Percentiles rank a stretch among this genome's conserved stretches.
These are phyloP conservation scores for Aspergillus conjunctus DNA, from an alignment of 495 filamentous ascomycete genomes.

Conservation along the genomic window DNA sequence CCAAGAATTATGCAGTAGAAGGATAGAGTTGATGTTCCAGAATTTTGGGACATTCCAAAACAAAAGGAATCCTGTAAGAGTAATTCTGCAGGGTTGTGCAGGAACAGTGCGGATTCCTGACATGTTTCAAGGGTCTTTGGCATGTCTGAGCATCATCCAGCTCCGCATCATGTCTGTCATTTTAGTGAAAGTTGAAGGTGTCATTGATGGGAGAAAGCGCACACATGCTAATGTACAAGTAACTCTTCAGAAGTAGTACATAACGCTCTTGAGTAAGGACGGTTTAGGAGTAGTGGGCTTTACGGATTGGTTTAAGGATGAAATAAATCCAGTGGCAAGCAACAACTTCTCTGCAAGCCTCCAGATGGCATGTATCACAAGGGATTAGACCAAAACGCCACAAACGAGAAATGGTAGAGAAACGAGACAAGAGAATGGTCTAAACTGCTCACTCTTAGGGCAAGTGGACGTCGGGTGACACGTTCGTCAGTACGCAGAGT, in stretches of 20 bases:
- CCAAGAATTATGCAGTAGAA: background rate
- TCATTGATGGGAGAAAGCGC: no score
- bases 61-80: background rate
- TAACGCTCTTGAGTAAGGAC: no score
- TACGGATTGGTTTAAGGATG: no score
- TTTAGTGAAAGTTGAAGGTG: background rate
- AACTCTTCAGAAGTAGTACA: no score
- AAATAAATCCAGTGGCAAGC: no score
- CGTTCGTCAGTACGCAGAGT: constrained; percentile 22
- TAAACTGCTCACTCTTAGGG: background rate
- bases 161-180: background rate
- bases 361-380: background rate
- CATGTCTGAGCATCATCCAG: constrained; percentile 1
- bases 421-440: background rate
- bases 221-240: no score
- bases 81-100: background rate
- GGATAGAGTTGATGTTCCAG: background rate
- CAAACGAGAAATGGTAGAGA: background rate
- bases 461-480: background rate
- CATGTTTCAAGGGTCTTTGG: background rate
- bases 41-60: background rate
- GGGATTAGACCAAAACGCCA: no score
- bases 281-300: no score
- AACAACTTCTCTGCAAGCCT: background rate
- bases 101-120: constrained; percentile 7